These are phyloP conservation scores for Penicillium sp. DNA, from an alignment of 2,329 filamentous ascomycete species.

Conservation along the genomic window DNA sequence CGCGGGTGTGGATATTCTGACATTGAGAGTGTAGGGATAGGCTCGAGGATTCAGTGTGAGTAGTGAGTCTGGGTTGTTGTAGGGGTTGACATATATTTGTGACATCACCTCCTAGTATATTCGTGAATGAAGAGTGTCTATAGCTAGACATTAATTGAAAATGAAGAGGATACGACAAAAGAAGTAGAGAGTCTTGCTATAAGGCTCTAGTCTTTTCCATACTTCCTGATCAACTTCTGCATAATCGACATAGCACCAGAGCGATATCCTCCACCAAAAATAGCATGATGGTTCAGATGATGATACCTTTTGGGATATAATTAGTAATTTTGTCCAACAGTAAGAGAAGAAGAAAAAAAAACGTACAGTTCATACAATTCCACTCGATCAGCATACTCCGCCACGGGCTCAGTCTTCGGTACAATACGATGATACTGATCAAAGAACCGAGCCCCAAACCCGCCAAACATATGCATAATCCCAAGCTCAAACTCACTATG, in stretches of 20 bases:
- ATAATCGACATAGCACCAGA: conserved; percentile 76
- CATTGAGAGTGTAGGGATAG: conserved; percentile 65
- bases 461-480: conserved; percentile 96
- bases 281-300: conserved; percentile 80
- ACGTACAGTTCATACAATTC: conserved; percentile 77
- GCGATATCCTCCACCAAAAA: conserved; percentile 80
- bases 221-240: conserved; percentile 69
- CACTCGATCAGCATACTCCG: conserved; percentile 82
- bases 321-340: conserved; percentile 8
- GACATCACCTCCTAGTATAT: background rate
- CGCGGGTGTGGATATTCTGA: conserved; percentile 38
- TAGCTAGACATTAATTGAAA: no score
- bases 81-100: conserved; percentile 73
- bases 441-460: conserved; percentile 71
- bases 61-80: conserved; percentile 67
- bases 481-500: conserved; percentile 89
- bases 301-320: conserved; percentile 63
- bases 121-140: background rate
- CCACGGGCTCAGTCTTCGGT: conserved; percentile 73
- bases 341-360: background rate
- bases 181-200: background rate
- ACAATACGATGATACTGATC: conserved; percentile 72
- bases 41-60: conserved; percentile 69
- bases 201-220: conserved; percentile 45
- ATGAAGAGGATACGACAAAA: background rate